A percentile compares a stretch with the other conserved stretches of the same genome.
Evolutionary conservation across 768 basidiomycete species (phyloP).

Genomic region (Xanthoconium stramineum): DNA sequence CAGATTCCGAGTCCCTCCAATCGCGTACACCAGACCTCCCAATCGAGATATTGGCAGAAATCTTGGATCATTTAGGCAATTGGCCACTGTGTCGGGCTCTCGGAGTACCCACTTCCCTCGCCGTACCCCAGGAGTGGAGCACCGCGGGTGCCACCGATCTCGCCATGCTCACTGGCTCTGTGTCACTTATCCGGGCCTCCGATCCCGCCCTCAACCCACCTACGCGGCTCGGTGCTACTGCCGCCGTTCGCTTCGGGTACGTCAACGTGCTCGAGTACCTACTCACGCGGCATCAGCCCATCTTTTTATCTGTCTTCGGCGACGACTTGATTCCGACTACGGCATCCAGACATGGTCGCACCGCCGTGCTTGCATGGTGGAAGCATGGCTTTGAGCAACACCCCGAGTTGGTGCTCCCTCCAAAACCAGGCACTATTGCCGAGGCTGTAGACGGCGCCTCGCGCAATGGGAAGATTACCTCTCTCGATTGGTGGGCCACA

Average conservation of each 20-base stretch:
- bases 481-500: slow-evolving; percentile 79
- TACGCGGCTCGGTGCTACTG: slow-evolving; percentile 64
- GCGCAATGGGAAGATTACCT: slow-evolving; percentile 66
- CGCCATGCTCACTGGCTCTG: slow-evolving; percentile 64
- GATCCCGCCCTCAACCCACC: slow-evolving; percentile 56
- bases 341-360: slow-evolving; percentile 74
- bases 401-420: slow-evolving; percentile 56
- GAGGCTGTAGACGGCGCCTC: slow-evolving; percentile 81
- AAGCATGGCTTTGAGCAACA: slow-evolving; percentile 60
- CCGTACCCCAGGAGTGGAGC: slow-evolving; percentile 67
- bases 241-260: slow-evolving; percentile 71
- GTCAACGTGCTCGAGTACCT: slow-evolving; percentile 74
- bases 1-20: slow-evolving; percentile 29
- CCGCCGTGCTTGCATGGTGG: slow-evolving; percentile 79
- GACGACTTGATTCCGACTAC: slow-evolving; percentile 71
- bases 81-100: slow-evolving; percentile 84
- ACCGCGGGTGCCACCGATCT: slow-evolving; percentile 66
- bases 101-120: slow-evolving; percentile 65
- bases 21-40: slow-evolving; percentile 60
- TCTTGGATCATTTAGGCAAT: slow-evolving; percentile 74
- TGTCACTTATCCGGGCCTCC: slow-evolving; percentile 58
- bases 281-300: slow-evolving; percentile 57
- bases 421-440: slow-evolving; percentile 50
- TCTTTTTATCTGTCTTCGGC: slow-evolving; percentile 64
- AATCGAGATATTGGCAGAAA: slow-evolving; percentile 71